These are phyloP conservation scores for Backusella westeae DNA, from an alignment of 192 early-diverging fungal genomes.

Conservation along the genomic window DNA sequence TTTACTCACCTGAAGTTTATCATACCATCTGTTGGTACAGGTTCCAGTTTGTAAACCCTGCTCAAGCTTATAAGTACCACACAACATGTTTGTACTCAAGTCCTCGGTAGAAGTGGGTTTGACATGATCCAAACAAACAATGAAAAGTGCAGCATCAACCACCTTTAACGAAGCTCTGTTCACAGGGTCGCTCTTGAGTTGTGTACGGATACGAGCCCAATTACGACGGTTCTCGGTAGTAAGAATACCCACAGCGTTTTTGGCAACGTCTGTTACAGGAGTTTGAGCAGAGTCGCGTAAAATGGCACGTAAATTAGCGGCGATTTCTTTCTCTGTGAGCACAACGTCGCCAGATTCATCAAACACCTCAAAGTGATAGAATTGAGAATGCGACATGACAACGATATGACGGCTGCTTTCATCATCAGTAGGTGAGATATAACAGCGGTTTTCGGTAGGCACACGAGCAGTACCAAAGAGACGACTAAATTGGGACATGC, in stretches of 20 bases:
- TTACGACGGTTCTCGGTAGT: slow-evolving; percentile 75
- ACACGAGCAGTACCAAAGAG: slow-evolving; percentile 83
- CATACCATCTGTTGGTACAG: slow-evolving; percentile 82
- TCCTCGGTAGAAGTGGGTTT: slow-evolving; percentile 37
- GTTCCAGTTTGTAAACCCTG: slow-evolving; percentile 46
- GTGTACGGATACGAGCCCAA: slow-evolving; percentile 64
- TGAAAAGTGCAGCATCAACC: slow-evolving; percentile 74
- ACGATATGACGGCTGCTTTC: slow-evolving; percentile 55
- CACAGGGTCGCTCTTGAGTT: slow-evolving; percentile 48
- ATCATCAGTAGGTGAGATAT: slow-evolving; percentile 23
- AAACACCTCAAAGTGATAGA: slow-evolving; percentile 73
- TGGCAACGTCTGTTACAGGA: slow-evolving; percentile 49
- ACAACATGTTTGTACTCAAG: slow-evolving; percentile 46
- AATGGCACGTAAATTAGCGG: slow-evolving; percentile 63
- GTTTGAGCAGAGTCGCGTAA: slow-evolving; percentile 47
- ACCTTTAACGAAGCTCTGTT: slow-evolving; percentile 58
- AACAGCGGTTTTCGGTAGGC: slow-evolving; percentile 53
- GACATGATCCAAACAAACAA: slow-evolving; percentile 75
- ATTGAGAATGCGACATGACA: slow-evolving; percentile 72
- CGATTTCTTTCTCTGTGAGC: slow-evolving; percentile 61
- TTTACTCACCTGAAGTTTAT: slow-evolving; percentile 58
- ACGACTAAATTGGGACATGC: slow-evolving; percentile 80
- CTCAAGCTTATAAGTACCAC: slow-evolving; percentile 47
- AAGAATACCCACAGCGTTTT: slow-evolving; percentile 66
- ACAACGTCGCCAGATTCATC: slow-evolving; percentile 51